Evolutionary conservation across 2,329 filamentous ascomycete species (phyloP).

Genomic region (Camptophora hylomeconis): DNA sequence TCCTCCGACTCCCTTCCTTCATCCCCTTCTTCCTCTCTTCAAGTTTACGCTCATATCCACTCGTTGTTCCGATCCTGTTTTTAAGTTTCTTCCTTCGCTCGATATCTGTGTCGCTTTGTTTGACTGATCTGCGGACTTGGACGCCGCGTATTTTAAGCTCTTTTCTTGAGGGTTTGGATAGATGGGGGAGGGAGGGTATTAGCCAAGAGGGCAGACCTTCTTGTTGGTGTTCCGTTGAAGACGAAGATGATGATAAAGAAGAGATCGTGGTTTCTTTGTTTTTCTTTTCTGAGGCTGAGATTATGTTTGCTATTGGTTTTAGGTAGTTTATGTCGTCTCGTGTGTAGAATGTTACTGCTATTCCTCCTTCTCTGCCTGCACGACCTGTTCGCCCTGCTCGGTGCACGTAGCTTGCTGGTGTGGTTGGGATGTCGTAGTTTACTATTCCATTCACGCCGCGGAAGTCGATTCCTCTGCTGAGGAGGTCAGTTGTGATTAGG

Average conservation of each 20-base stretch:
- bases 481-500: constrained; percentile 85
- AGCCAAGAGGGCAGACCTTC: constrained; percentile 68
- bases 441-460: constrained; percentile 89
- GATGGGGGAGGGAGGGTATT: constrained; percentile 69
- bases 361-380: constrained; percentile 72
- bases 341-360: constrained; percentile 89
- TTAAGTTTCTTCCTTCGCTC: constrained; percentile 40
- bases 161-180: constrained; percentile 73
- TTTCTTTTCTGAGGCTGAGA: constrained; percentile 60
- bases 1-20: constrained; percentile 27
- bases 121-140: constrained; percentile 47
- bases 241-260: not conserved
- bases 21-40: constrained; percentile 34
- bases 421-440: constrained; percentile 94
- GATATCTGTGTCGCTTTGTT: constrained; percentile 24
- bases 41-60: constrained; percentile 33
- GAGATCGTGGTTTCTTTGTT: constrained; percentile 27
- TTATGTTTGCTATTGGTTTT: constrained; percentile 86
- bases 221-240: constrained; percentile 11
- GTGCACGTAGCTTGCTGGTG: constrained; percentile 80
- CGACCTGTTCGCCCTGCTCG: constrained; percentile 83
- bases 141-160: constrained; percentile 71
- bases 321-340: constrained; percentile 86
- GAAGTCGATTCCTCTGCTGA: constrained; percentile 89
- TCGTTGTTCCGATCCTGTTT: constrained; percentile 52